Evolutionary conservation across 2,329 filamentous ascomycete genomes (phyloP), one percentile per base, ranked within the genome.

Genomic region (Juglanconis oblonga): DNA sequence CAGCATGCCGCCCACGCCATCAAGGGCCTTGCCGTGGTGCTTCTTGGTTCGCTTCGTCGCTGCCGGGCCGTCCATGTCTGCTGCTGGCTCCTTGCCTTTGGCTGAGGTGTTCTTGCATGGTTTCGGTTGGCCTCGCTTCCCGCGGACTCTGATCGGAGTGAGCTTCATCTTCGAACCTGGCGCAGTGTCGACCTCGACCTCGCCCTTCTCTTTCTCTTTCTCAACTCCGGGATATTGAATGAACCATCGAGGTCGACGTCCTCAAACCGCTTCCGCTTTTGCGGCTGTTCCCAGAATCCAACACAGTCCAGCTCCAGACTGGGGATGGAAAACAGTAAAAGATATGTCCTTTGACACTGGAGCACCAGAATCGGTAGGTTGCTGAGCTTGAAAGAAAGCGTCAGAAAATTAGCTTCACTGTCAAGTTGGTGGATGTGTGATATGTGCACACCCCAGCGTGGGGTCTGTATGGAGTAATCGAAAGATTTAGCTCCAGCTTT

Each of bases 101-200:
- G 48, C 32, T 29, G 29, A 24, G 17, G 29, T 4, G 3, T 14
- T 14, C 50, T 67, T 71, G 58, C 6, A n/a, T 11, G 40, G 11
- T 14, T 55, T 61, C 8, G 55, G 58, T n/a, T 58, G 58, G 69
- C 70, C 69, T 52, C 76, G 75, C 67, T 82, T 84, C 59, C 81
- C 78, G 48, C 76, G 74, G 58, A 82, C 70, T 49, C 69, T 77
- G 61, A 85, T 70, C 3, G 79, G 81, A 5, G 81, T 84, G 55
- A 82, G 74, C 48, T 74, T 70, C 79, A 82, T 82, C 9, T 10
- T 38, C 35, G 35, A 17, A 29, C 14, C 10, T 42, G 49, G 38
- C 33, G 10, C 17, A 29, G 9, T 24, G 24, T 24, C 24, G 24
- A 24, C 24, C 8, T 14, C 42, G 17, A 45, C 8, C 5, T 45